phyloP scores from a whole-genome alignment of 2,329 filamentous ascomycete genomes.

The Niveomyces coronatus region DNA sequence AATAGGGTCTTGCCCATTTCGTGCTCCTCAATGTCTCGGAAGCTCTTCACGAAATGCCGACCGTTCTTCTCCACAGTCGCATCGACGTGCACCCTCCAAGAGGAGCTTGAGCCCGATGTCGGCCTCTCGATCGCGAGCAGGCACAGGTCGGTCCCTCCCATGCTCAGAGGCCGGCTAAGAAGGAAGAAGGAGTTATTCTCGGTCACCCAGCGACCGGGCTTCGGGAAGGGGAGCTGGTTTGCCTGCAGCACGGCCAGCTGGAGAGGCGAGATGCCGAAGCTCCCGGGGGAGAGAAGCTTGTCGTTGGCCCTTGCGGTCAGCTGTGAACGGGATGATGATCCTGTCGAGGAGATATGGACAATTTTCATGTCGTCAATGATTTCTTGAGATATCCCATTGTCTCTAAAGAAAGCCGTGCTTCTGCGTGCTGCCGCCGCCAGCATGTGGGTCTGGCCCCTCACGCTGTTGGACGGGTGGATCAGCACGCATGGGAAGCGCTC shows the following conservation, averaged over 20 bases:
- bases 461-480: neutral
- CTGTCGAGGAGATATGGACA: neutral
- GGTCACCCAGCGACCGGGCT: neutral
- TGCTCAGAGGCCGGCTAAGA: no score
- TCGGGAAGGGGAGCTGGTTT: conserved; percentile 1
- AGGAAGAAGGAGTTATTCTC: neutral
- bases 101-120: no score
- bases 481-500: conserved; percentile 2
- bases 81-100: no score
- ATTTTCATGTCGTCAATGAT: neutral
- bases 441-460: neutral
- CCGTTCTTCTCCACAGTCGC: no score
- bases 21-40: no score
- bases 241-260: conserved; percentile 1
- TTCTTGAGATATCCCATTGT: neutral
- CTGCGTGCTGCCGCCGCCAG: neutral
- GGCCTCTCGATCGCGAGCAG: no score
- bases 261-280: conserved; percentile 5
- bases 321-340: neutral
- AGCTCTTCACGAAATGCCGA: no score
- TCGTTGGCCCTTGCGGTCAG: neutral
- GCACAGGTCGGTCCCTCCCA: no score
- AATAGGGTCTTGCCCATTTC: no score
- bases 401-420: neutral
- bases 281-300: neutral